Evolutionary conservation across 2,329 filamentous ascomycete genomes (phyloP), one percentile per base, ranked within the genome.

Genomic region (Colletotrichum eleusines): DNA sequence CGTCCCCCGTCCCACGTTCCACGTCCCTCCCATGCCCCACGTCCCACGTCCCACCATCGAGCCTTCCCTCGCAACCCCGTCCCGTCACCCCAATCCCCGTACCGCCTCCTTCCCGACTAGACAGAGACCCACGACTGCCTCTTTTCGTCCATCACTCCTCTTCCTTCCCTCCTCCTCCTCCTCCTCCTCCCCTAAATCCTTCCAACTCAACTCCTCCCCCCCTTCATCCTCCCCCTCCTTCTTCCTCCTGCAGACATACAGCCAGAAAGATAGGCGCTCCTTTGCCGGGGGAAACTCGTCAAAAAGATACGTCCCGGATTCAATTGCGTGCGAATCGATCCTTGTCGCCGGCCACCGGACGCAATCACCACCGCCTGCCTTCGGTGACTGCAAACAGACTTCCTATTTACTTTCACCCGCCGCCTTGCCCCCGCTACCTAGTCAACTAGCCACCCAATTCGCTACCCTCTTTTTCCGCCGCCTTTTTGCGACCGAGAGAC

Each of bases 101-200:
- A 28, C 64, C 42, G 18, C 20, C 64, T 63, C 60, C 51, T 53
- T n/a, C 51, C 50, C 44, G 44, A 46, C 44, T 44, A 44, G 42
- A 44, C 44, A 23, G 40, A 42, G 40, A 42, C 48, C 63, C 63
- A 71, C 68, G 68, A 68, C 58, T 63, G 68, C 68, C 44, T 71
- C 64, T 63, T 71, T 63, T 58, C 51, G 57, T 57, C 57, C 44
- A 23, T 61, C 57, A 38, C 28, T 16, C 33, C 51, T 40, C 28
- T 26, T 31, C 48, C 23, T 28, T 20, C 18, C 55, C 44, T 33
- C 33, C 44, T 28, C 40, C 58, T 46, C 23, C 33, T 6, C 42
- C 35, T 38, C 46, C 57, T 33, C 40, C 42, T 26, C 42, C 38
- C 35, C 35, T 38, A 57, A 64, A 48, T 44, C 59, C 26, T 44